These are phyloP conservation scores for Xylariaceae sp. DNA, from an alignment of 2,329 filamentous ascomycete species.

Conservation along the genomic window DNA sequence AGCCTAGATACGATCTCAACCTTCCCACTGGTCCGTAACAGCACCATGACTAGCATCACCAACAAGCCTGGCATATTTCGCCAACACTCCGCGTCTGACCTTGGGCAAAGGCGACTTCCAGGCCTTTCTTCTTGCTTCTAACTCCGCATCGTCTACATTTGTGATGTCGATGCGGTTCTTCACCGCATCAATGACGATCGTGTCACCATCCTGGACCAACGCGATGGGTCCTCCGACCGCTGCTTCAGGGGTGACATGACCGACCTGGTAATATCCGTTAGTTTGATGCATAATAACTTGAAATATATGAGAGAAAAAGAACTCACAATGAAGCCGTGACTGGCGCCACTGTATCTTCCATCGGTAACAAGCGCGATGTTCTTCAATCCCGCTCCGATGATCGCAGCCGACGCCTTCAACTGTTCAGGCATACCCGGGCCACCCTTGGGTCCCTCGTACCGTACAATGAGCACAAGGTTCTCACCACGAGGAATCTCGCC, in stretches of 20 bases:
- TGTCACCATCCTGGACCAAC: conserved; percentile 72
- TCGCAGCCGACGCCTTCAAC: conserved; percentile 77
- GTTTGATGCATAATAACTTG: conserved; percentile 29
- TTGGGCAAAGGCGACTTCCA: conserved; percentile 69
- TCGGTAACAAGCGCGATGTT: conserved; percentile 92
- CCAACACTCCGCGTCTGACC: conserved; percentile 77
- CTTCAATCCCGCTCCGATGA: conserved; percentile 84
- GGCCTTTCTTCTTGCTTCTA: conserved; percentile 54
- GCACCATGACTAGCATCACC: conserved; percentile 89
- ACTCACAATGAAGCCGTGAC: conserved; percentile 47
- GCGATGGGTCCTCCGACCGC: conserved; percentile 85
- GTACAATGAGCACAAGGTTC: conserved; percentile 82
- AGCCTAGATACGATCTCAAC: background rate
- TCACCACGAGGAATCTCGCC: conserved; percentile 65
- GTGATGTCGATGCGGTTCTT: conserved; percentile 65
- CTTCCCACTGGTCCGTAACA: conserved; percentile 66
- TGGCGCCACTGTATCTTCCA: conserved; percentile 81
- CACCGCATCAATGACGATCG: conserved; percentile 80
- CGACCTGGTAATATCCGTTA: conserved; percentile 42
- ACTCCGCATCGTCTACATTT: conserved; percentile 63
- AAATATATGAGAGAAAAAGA: background rate
- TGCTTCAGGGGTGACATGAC: conserved; percentile 87
- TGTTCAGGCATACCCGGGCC: conserved; percentile 97
- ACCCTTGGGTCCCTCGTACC: conserved; percentile 90
- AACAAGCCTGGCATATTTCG: conserved; percentile 84